Evolutionary conservation across 2,329 filamentous ascomycete species (phyloP).

Genomic region (Akanthomyces lecanii): DNA sequence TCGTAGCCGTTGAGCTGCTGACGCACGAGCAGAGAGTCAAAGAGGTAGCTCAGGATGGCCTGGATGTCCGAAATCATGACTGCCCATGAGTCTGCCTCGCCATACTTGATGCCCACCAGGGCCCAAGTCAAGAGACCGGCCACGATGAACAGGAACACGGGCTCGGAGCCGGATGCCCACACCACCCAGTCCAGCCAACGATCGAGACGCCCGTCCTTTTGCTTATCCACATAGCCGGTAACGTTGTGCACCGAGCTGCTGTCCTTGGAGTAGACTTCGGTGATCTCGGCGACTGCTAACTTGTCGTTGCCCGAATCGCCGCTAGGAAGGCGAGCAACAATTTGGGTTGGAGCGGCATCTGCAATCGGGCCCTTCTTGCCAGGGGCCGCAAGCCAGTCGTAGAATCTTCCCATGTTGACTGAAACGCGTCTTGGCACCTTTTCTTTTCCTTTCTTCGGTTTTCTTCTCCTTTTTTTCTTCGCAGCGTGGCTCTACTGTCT

Average conservation of each 20-base stretch:
- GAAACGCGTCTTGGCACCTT: not conserved
- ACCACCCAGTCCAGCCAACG: constrained; percentile 23
- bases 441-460: not conserved
- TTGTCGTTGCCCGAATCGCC: not conserved
- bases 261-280: constrained; percentile 1
- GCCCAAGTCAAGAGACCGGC: constrained; percentile 29
- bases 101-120: constrained; percentile 28
- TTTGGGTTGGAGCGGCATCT: constrained; percentile 16
- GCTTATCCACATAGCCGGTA: constrained; percentile 20
- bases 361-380: constrained; percentile 18
- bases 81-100: constrained; percentile 32
- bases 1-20: constrained; percentile 34
- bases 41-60: constrained; percentile 35
- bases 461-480: not conserved
- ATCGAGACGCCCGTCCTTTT: constrained; percentile 20
- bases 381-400: constrained; percentile 14
- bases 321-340: not conserved
- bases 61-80: constrained; percentile 33
- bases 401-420: constrained; percentile 3
- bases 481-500: not conserved
- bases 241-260: constrained; percentile 16
- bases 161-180: constrained; percentile 22
- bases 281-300: not conserved
- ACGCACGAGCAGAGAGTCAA: constrained; percentile 35
- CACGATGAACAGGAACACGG: constrained; percentile 29